phyloP scores from a whole-genome alignment of 352 stramenopile species.

The Globisporangium canariense region DNA sequence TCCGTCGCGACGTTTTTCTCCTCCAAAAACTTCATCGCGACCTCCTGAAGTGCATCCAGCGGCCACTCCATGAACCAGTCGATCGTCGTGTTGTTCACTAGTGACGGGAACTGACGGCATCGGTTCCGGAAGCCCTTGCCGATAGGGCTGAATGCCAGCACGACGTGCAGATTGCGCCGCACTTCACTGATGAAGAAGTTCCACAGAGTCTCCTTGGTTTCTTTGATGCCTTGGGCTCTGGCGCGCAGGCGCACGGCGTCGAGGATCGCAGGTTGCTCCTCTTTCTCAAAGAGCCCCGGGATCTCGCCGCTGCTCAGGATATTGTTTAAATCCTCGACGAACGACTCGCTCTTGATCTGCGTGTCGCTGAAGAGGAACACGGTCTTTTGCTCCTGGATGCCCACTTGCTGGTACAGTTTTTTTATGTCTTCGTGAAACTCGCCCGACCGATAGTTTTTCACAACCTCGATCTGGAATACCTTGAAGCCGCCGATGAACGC shows the following conservation, averaged over 20 bases:
- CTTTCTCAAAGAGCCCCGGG: conserved; percentile 90
- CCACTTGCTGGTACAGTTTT: conserved; percentile 78
- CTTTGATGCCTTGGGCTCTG: conserved; percentile 70
- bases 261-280: conserved; percentile 84
- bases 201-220: conserved; percentile 90
- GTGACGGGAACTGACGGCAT: conserved; percentile 88
- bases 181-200: conserved; percentile 92
- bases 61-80: conserved; percentile 94
- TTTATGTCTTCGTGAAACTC: conserved; percentile 95
- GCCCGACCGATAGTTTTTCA: conserved; percentile 90
- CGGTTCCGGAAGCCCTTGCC: conserved; percentile 83
- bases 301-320: conserved; percentile 91
- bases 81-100: conserved; percentile 94
- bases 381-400: conserved; percentile 78
- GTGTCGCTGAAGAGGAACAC: conserved; percentile 94
- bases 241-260: conserved; percentile 76
- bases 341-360: conserved; percentile 92
- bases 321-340: conserved; percentile 93
- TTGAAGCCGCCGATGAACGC: conserved; percentile 89
- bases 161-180: conserved; percentile 88
- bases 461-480: conserved; percentile 92
- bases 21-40: conserved; percentile 91
- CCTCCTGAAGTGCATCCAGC: conserved; percentile 88
- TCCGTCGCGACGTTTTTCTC: conserved; percentile 80
- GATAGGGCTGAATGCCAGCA: conserved; percentile 92